These are phyloP conservation scores for Rhododendron simsii DNA, from an alignment of 148 eudicot species.

Conservation along the genomic window DNA sequence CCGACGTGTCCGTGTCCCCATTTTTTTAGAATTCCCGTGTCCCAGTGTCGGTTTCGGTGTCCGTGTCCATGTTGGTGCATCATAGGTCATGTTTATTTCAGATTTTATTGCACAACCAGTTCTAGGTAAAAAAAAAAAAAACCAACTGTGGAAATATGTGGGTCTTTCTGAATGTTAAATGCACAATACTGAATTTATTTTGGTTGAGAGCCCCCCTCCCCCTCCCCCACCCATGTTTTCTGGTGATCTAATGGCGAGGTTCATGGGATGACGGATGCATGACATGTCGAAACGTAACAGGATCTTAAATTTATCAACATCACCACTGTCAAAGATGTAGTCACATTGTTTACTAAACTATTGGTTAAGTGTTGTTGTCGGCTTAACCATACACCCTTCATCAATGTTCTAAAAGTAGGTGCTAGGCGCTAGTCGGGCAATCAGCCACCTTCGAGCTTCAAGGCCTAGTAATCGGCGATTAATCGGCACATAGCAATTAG, in stretches of 20 bases:
- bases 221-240: neutral
- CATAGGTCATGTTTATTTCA: neutral
- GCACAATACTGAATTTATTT: neutral
- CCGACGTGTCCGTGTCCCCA: too few species aligned
- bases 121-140: neutral
- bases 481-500: too few species aligned
- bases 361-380: slow-evolving; percentile 4
- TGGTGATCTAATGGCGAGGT: neutral
- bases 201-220: neutral
- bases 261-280: neutral
- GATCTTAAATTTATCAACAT: neutral
- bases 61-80: too few species aligned
- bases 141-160: neutral
- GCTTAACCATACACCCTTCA: neutral
- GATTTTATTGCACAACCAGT: neutral
- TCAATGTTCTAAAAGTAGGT: too few species aligned
- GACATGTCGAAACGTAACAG: neutral
- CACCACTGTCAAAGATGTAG: neutral
- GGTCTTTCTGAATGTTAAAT: neutral
- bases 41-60: too few species aligned
- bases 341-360: neutral
- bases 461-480: too few species aligned
- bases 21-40: too few species aligned
- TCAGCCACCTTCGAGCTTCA: too few species aligned
- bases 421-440: too few species aligned